A percentile compares a stretch with the other conserved stretches of the same genome.
These are phyloP conservation scores for Daldinia sp. DNA, from an alignment of 2,329 filamentous ascomycete species.

Conservation along the genomic window DNA sequence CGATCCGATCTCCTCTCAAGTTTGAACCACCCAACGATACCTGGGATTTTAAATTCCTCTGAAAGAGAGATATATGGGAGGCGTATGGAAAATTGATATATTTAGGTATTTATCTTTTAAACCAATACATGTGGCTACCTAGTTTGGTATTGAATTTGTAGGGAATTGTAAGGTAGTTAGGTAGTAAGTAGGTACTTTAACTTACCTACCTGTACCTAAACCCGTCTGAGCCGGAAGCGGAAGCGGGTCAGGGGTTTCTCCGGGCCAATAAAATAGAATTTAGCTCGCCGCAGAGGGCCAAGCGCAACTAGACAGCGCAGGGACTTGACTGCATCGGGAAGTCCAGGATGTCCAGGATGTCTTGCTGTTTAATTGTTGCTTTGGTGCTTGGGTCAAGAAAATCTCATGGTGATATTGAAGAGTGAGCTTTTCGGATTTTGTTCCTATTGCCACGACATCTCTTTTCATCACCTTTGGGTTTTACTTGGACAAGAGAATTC, in stretches of 20 bases:
- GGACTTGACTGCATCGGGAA: slow-evolving; percentile 45
- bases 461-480: slow-evolving; percentile 13
- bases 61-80: no score
- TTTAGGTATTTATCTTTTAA: neutral
- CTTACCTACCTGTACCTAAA: slow-evolving; percentile 5
- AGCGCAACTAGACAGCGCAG: slow-evolving; percentile 32
- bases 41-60: no score
- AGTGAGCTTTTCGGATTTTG: slow-evolving; percentile 31
- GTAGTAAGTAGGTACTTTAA: no score
- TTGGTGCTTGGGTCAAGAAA: slow-evolving; percentile 39
- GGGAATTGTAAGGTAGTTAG: no score
- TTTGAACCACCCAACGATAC: neutral
- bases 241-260: slow-evolving; percentile 44
- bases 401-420: slow-evolving; percentile 44
- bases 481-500: no score
- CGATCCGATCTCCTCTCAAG: neutral
- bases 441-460: slow-evolving; percentile 33
- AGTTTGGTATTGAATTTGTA: neutral
- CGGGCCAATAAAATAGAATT: slow-evolving; percentile 39
- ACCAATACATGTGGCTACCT: neutral
- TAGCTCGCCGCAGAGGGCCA: slow-evolving; percentile 16
- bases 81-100: neutral
- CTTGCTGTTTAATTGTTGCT: slow-evolving; percentile 41
- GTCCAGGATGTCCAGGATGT: slow-evolving; percentile 29
- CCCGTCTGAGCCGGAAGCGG: slow-evolving; percentile 39